Conservation (phyloP, 805 yeast genomes). For the Candida tammaniensis region DNA sequence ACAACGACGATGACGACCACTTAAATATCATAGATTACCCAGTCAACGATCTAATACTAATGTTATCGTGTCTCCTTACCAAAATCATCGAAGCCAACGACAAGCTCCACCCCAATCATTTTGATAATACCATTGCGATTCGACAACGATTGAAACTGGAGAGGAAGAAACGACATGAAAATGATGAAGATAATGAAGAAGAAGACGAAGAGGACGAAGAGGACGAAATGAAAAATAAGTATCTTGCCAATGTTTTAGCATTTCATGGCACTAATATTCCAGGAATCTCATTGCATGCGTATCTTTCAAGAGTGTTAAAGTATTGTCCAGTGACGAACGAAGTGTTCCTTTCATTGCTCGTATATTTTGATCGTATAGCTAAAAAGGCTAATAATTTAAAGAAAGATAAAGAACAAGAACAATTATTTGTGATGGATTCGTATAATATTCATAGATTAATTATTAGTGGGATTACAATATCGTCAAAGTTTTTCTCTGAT, state of each 20-base stretch:
- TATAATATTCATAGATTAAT: slow-evolving; percentile 92
- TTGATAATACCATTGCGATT: slow-evolving; percentile 43
- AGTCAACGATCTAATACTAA: slow-evolving; percentile 71
- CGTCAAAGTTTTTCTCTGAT: slow-evolving; percentile 91
- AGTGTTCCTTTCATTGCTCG: slow-evolving; percentile 84
- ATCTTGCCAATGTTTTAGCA: slow-evolving; percentile 71
- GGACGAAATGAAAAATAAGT: slow-evolving; percentile 47
- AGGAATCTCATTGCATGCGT: slow-evolving; percentile 88
- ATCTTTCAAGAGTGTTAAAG: slow-evolving; percentile 83
- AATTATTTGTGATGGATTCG: slow-evolving; percentile 90
- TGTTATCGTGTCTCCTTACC: slow-evolving; percentile 82
- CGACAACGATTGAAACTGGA: slow-evolving; percentile 37
- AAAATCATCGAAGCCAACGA: slow-evolving; percentile 92
- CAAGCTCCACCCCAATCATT: slow-evolving; percentile 67
- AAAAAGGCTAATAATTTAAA: slow-evolving; percentile 65
- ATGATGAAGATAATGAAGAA: slow-evolving; percentile 12
- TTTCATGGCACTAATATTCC: slow-evolving; percentile 97
- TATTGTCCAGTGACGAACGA: slow-evolving; percentile 99
- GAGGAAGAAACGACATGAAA: slow-evolving; percentile 13
- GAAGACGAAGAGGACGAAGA: slow-evolving; percentile 35
- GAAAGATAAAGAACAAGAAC: slow-evolving; percentile 34
- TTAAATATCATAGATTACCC: slow-evolving; percentile 81
- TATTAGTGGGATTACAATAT: slow-evolving; percentile 92
- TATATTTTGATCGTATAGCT: slow-evolving; percentile 92
- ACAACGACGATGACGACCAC: slow-evolving; percentile 42